Base-by-base conservation (phyloP, 805 yeast species). In the Kazachstania africana region DNA sequence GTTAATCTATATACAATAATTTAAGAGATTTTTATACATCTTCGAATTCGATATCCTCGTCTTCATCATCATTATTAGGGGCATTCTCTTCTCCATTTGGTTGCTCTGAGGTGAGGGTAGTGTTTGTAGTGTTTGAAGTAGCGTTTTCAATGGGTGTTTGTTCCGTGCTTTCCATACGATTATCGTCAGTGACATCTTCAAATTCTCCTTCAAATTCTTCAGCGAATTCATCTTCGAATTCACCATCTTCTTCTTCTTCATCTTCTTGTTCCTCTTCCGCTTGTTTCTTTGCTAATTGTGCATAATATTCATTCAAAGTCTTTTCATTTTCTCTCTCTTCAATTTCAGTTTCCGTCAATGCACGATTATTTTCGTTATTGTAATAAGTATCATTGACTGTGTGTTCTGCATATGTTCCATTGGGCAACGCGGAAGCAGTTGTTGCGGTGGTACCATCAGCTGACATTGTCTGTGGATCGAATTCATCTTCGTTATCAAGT, bases 271-370 rank as follows among this genome's bases (percentile, higher is more conserved):
- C 78, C 21, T 69, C 68, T 8, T 65, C 74, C 5, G 71, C 77
- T 48, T 78, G 80, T 43, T 75, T 67, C 39, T 72, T 74, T 8
- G 81, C 84, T 53, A 81, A 63, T 43, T 77, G 75, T 8, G 84
- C 84, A 50, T 82, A 82, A 50, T 81, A 82, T 12, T 73, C 75
- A n/a, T 72, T 67, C 44, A 75, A 55, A 3, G 84, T 83, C 43
- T 76, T 82, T 54, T 78, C 78, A 23, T 77, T 76, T 50, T 76
- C 80, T 43, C 68, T 63, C 35, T 78, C 76, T 43, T 71, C 70
- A n/a, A 62, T 48, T 28, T 62, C 67, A 27, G 62, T 47, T 29
- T 53, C 56, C 10, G 53, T 38, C 35, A 48, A 35, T 14, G 35
- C 38, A 32, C 44, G 43, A 31, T 42, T 43, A 27, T 24, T 23